Base-by-base conservation (phyloP, 345 rosid genomes). In the Eutrema yunnanense region DNA sequence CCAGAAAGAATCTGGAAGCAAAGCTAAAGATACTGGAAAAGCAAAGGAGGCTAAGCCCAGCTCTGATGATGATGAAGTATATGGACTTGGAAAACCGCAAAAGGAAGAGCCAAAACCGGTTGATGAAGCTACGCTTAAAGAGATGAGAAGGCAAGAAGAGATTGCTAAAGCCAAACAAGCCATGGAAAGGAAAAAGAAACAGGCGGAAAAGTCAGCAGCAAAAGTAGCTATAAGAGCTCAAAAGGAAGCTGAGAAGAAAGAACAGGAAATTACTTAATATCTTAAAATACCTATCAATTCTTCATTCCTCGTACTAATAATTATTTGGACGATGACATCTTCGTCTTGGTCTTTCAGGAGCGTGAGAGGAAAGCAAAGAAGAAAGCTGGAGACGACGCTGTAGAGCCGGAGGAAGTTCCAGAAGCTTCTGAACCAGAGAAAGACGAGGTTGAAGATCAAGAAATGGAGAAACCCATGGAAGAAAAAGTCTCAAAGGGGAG, bases 211-310 rank as follows among this genome's bases (percentile, higher is more conserved):
- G 82, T 79, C 88, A 57, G 98, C 96, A 34, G 86, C 84, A 6
- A 92, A 92, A 82, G 92, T 88, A 27, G 88, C 96, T 37, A 56
- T 68, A 14, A 84, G 88, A 84, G 90, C 96, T 76, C 85, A 85
- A 74, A 85, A 85, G 85, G 96, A 92, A 68, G 92, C 92, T 62
- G 96, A 90, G 70, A 92, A 86, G 84, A 90, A 90, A 80, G 86
- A 82, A 29, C 84, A 90, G 96, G 96, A 54, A 86, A 84, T 78
- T 82, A 67, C 70, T 32, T 27, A 26, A 7, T 36, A 12, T 57
- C 33, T 22, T 41, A 47, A 44, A 27, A 44, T 11, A 10, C 48
- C 54, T 60, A 4, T 36, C 12, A 13, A 8, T 60, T 47, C 30
- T 70, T 8, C 38, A 8, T 46, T 32, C 11, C 11, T 1, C 34